Base-by-base conservation (phyloP, 805 yeast genomes). In the Spathaspora girioi region DNA sequence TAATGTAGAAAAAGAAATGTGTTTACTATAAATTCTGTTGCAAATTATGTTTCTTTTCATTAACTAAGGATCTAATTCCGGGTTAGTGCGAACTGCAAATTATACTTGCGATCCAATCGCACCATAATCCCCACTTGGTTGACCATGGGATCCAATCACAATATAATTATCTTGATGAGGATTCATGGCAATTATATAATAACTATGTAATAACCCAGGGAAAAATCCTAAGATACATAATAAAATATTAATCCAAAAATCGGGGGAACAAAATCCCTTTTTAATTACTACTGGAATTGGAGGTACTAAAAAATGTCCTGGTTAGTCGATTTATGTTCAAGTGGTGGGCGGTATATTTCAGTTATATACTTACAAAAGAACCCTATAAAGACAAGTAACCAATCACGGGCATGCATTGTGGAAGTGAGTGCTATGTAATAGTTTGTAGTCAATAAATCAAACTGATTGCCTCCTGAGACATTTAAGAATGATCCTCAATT, bases 221-320 rank as follows among this genome's bases (percentile, higher is more conserved):
- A 89, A 62, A 63, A 77, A 84, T 1, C 96, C 94, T 43, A 89
- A 73, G 51, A 81, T 61, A 66, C 90, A 86, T 29, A 89, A 76
- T 6, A 86, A 82, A 45, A 89, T 73, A 67, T 88, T 89, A 61
- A 89, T 85, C 50, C 83, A 65, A 57, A 71, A 73, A 62, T 89
- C 96, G 7, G 84, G 81, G 1, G 92, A 83, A 55, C 86, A 83
- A 49, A 86, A 52, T 2, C 96, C 96, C 50, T 86, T 75, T 63
- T 87, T 86, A 55, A 87, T 69, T 60, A 82, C 76, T 17, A 89
- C 96, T 1, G 96, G 90, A 49, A 89, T 64, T 0, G 96, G 96
- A 0, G 96, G 96, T 59, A 86, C 76, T 61, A 49, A 11, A 6
- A 19, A 18, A 51, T 56, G 51, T 48, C 58, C 55, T 47, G 38